A percentile compares a stretch with the other conserved stretches of the same genome.
Evolutionary conservation across 441 rosid genomes (phyloP).

Genomic region (Mallotus japonicus): DNA sequence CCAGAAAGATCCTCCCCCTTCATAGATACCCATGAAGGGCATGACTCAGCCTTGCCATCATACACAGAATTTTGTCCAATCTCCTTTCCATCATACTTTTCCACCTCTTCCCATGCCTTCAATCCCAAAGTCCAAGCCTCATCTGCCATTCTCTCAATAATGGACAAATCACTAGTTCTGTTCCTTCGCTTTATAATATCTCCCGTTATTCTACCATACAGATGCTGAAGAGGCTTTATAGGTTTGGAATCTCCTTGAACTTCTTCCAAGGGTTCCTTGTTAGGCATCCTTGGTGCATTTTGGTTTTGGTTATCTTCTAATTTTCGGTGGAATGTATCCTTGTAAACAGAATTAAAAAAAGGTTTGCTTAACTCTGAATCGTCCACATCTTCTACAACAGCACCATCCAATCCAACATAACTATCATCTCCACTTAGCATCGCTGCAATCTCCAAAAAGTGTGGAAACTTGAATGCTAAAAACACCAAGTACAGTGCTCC

Average conservation of each 20-base stretch:
- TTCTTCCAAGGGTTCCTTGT: conserved; percentile 44
- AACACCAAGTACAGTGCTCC: conserved; percentile 70
- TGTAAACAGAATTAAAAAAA: conserved; percentile 51
- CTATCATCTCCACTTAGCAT: conserved; percentile 67
- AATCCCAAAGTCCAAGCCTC: conserved; percentile 90
- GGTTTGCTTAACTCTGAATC: conserved; percentile 63
- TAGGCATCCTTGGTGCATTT: conserved; percentile 55
- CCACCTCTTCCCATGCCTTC: conserved; percentile 87
- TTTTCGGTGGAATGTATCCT: conserved; percentile 61
- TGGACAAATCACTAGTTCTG: conserved; percentile 54
- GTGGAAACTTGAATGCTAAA: conserved; percentile 75
- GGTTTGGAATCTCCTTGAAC: conserved; percentile 32
- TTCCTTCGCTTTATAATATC: conserved; percentile 69
- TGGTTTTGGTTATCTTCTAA: conserved; percentile 57
- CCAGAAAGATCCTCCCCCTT: conserved; percentile 64
- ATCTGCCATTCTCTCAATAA: conserved; percentile 78
- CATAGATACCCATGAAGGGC: conserved; percentile 77
- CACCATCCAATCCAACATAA: conserved; percentile 47
- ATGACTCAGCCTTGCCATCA: conserved; percentile 53
- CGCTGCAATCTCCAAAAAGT: conserved; percentile 65
- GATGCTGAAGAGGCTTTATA: conserved; percentile 57
- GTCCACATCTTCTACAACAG: conserved; percentile 32
- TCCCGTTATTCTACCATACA: conserved; percentile 71
- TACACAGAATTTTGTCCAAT: conserved; percentile 36
- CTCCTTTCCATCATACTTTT: conserved; percentile 48